Evolutionary conservation across 192 early-diverging fungal species (phyloP).

Genomic region (Rhizophagus clarus): DNA sequence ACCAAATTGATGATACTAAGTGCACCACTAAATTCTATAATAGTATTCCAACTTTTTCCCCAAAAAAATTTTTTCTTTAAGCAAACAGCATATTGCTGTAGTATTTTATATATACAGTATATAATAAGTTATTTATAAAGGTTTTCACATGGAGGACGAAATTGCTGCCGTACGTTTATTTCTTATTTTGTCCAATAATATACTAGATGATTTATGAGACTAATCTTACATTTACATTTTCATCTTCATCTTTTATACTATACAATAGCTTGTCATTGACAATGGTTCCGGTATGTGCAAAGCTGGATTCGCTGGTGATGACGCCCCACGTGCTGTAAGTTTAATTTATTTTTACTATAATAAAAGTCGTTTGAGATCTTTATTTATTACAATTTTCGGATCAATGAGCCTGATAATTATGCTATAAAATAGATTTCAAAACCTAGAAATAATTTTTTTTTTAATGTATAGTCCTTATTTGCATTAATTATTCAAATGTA

Average conservation of each 20-base stretch:
- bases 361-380: no score
- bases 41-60: neutral
- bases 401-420: neutral
- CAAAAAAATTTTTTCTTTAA: slow-evolving; percentile 9
- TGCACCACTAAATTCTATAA: neutral
- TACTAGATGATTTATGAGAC: neutral
- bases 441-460: neutral
- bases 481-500: slow-evolving; percentile 6
- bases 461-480: neutral
- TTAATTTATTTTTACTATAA: neutral
- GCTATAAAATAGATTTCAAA: no score
- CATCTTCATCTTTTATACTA: neutral
- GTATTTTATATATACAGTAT: neutral
- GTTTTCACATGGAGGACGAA: slow-evolving; percentile 72
- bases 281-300: slow-evolving; percentile 96
- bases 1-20: neutral
- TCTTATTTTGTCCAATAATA: neutral
- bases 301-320: slow-evolving; percentile 92
- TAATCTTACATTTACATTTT: slow-evolving; percentile 8
- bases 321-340: slow-evolving; percentile 83
- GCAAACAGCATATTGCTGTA: neutral
- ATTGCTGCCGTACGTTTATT: slow-evolving; percentile 74
- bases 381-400: no score
- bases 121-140: neutral
- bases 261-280: slow-evolving; percentile 78